phyloP scores from a whole-genome alignment of 495 filamentous ascomycete genomes.

The Articulospora tetracladia region DNA sequence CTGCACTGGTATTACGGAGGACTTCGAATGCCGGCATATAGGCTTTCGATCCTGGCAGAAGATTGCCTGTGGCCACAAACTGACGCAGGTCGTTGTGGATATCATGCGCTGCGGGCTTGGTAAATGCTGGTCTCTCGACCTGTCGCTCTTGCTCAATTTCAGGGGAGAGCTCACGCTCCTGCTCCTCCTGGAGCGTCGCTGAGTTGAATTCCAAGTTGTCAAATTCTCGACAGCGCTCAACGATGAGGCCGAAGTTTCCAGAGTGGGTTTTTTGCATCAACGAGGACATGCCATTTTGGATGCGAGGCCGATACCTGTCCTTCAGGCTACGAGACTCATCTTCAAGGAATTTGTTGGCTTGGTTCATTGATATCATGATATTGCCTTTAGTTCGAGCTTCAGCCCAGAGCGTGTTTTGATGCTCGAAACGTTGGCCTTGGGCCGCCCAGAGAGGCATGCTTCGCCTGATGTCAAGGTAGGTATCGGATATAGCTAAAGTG shows the following conservation, averaged over 20 bases:
- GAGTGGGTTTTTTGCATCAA: background rate
- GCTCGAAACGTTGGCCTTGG: constrained; percentile 48
- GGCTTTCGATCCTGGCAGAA: constrained; percentile 18
- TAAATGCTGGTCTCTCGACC: constrained; percentile 40
- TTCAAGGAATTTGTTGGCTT: constrained; percentile 17
- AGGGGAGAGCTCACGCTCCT: constrained; percentile 63
- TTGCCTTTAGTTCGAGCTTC: background rate
- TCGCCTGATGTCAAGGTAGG: constrained; percentile 41
- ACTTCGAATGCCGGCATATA: constrained; percentile 46
- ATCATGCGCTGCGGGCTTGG: constrained; percentile 33
- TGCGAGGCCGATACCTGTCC: constrained; percentile 10
- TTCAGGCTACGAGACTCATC: constrained; percentile 27
- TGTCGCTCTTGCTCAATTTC: constrained; percentile 59
- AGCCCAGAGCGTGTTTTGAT: constrained; percentile 20
- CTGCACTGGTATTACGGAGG: constrained; percentile 38
- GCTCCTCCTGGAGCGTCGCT: constrained; percentile 58
- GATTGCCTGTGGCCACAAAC: constrained; percentile 6
- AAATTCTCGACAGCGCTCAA: constrained; percentile 37
- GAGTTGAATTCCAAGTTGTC: constrained; percentile 28
- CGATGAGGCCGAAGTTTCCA: background rate
- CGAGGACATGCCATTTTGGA: background rate
- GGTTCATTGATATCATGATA: background rate
- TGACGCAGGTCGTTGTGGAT: constrained; percentile 41
- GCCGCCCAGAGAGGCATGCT: constrained; percentile 55
- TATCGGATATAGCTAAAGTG: constrained; percentile 55